phyloP scores from a whole-genome alignment of 1,284 basidiomycete genomes.

The Mrakiaceae sp. region DNA sequence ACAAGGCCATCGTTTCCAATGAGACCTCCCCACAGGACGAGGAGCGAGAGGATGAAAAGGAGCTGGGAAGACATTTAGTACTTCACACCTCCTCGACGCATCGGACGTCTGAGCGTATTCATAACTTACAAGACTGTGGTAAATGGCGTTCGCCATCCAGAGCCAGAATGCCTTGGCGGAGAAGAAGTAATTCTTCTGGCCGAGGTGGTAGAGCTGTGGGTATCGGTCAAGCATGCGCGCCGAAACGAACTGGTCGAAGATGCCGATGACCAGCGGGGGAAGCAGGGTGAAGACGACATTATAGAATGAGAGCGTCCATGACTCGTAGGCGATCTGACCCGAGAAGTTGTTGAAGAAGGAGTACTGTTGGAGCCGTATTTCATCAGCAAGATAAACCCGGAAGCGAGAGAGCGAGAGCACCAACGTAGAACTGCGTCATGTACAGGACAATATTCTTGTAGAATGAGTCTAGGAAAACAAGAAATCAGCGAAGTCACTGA shows the following conservation, averaged over 20 bases:
- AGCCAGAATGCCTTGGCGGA: slow-evolving; percentile 85
- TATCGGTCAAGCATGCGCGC: slow-evolving; percentile 94
- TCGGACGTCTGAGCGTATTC: not conserved
- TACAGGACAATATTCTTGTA: slow-evolving; percentile 97
- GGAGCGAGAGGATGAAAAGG: slow-evolving; percentile 74
- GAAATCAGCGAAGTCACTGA: slow-evolving; percentile 8
- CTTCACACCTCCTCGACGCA: not conserved
- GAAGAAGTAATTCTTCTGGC: slow-evolving; percentile 86
- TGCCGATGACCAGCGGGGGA: slow-evolving; percentile 91
- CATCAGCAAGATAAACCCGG: not conserved
- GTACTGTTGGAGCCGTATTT: slow-evolving; percentile 45
- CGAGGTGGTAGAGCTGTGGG: slow-evolving; percentile 88
- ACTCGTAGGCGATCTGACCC: slow-evolving; percentile 95
- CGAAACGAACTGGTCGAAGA: slow-evolving; percentile 96
- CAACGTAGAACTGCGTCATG: slow-evolving; percentile 94
- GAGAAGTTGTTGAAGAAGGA: slow-evolving; percentile 99
- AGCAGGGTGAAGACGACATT: slow-evolving; percentile 90
- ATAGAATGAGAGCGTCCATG: slow-evolving; percentile 92
- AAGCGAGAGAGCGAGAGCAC: slow-evolving; percentile 23
- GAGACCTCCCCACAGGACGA: slow-evolving; percentile 84
- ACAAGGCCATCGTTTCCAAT: slow-evolving; percentile 69
- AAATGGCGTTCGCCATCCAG: slow-evolving; percentile 89
- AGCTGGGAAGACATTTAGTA: slow-evolving; percentile 41
- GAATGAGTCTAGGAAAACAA: slow-evolving; percentile 55
- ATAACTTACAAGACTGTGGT: slow-evolving; percentile 71